Evolutionary conservation across 345 rosid genomes (phyloP).

Genomic region (Chamaenerion angustifolium): DNA sequence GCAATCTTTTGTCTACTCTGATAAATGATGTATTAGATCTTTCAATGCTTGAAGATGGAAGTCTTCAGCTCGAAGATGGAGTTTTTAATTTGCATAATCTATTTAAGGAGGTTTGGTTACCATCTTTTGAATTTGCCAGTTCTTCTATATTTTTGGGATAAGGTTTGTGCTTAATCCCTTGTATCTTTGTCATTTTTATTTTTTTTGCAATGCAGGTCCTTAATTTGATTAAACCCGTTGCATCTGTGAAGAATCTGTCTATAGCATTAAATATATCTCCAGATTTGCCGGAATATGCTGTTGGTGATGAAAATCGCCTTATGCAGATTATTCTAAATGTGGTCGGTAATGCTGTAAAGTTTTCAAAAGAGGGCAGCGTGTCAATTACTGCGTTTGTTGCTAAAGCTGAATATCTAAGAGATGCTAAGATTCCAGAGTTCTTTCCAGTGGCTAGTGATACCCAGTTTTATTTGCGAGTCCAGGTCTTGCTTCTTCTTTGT

Average conservation of each 20-base stretch:
- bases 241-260: conserved; percentile 67
- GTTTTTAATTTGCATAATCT: conserved; percentile 61
- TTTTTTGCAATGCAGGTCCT: conserved; percentile 44
- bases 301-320: conserved; percentile 88
- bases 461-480: conserved; percentile 75
- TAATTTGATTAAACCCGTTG: conserved; percentile 79
- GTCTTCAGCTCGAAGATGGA: conserved; percentile 70
- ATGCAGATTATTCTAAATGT: conserved; percentile 78
- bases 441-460: conserved; percentile 48
- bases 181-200: conserved; percentile 2
- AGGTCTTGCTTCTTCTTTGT: conserved; percentile 36
- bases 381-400: conserved; percentile 62
- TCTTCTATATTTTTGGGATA: too few relatives aligned
- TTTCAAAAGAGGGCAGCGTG: conserved; percentile 79
- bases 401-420: conserved; percentile 50
- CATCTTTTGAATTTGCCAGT: not conserved
- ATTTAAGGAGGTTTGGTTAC: conserved; percentile 54
- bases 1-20: conserved; percentile 74
- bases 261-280: conserved; percentile 61
- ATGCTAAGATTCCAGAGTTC: conserved; percentile 53
- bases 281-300: conserved; percentile 75
- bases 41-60: conserved; percentile 98
- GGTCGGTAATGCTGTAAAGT: conserved; percentile 92
- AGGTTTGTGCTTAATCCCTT: too few relatives aligned
- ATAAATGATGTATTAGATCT: conserved; percentile 95